A percentile compares a stretch with the other conserved stretches of the same genome.
Conservation (phyloP, 495 filamentous ascomycete genomes). For the Neurospora sp. region DNA sequence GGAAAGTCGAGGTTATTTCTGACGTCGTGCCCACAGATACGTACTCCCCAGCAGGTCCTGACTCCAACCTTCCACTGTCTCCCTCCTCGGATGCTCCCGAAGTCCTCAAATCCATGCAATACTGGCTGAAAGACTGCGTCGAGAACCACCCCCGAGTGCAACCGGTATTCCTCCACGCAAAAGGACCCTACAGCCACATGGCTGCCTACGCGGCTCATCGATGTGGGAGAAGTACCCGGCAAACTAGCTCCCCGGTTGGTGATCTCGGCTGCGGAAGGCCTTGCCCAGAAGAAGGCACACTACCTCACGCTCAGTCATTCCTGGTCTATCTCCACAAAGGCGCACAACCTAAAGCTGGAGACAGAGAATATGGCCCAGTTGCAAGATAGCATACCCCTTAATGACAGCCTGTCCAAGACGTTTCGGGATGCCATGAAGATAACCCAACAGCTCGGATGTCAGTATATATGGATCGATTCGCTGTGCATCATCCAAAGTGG, state of each 20-base stretch:
- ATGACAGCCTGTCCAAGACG: not conserved
- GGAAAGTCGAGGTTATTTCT: not conserved
- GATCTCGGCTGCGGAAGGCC: not conserved
- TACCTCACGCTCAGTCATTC: not conserved
- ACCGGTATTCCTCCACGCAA: not conserved
- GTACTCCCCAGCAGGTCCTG: not conserved
- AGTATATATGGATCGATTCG: not conserved
- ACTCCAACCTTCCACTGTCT: not conserved
- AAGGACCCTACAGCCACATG: not conserved
- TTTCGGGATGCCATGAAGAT: not conserved
- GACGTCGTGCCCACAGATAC: not conserved
- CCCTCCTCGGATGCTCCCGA: not conserved
- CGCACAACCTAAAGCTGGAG: not conserved
- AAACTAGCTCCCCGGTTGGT: not conserved
- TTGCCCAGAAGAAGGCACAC: not conserved
- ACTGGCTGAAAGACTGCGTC: not conserved
- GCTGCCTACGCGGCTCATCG: not conserved
- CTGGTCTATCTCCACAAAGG: not conserved
- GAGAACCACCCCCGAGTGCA: not conserved
- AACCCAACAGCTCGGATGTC: not conserved
- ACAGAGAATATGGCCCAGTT: not conserved
- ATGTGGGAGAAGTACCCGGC: not conserved
- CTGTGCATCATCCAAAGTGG: conserved; percentile 5
- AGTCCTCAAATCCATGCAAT: not conserved
- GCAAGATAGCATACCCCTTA: not conserved